Percentiles rank a stretch among this genome's conserved stretches.
phyloP scores from a whole-genome alignment of 2,329 filamentous ascomycete genomes.

The Aspergillus eucalypticola region DNA sequence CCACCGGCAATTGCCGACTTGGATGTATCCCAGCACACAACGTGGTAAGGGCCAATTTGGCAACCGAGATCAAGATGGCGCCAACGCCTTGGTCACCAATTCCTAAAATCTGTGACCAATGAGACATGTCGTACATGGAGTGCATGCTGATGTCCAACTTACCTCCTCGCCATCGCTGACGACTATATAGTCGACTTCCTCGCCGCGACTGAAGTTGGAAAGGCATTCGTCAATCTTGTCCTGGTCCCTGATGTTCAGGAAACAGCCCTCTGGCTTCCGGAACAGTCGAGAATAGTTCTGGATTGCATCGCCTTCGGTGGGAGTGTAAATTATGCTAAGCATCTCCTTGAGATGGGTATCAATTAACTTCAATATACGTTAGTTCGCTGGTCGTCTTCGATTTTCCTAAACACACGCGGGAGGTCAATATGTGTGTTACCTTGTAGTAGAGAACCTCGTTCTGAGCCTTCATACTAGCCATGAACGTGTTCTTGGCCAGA shows the following conservation, averaged over 20 bases:
- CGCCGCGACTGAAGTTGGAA: conserved; percentile 65
- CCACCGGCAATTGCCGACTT: conserved; percentile 73
- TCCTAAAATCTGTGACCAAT: conserved; percentile 66
- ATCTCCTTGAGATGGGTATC: conserved; percentile 80
- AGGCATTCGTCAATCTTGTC: conserved; percentile 67
- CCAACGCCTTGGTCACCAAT: conserved; percentile 89
- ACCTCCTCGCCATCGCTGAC: conserved; percentile 68
- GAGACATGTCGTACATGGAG: too few species aligned
- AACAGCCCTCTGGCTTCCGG: conserved; percentile 76
- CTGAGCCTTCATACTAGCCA: conserved; percentile 81
- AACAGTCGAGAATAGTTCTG: conserved; percentile 80
- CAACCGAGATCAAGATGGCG: conserved; percentile 78
- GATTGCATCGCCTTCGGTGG: conserved; percentile 86
- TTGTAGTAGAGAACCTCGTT: conserved; percentile 81
- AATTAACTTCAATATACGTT: conserved; percentile 56
- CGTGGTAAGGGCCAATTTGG: conserved; percentile 80
- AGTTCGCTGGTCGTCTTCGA: neutral
- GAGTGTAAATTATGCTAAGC: conserved; percentile 89
- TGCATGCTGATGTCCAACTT: neutral
- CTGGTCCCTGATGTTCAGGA: conserved; percentile 70
- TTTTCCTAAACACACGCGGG: neutral
- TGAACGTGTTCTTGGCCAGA: conserved; percentile 82
- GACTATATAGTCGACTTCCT: conserved; percentile 86
- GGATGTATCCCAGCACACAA: conserved; percentile 86
- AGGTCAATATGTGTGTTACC: conserved; percentile 44